Evolutionary conservation across 257 asterid species (phyloP).

Genomic region (Solanum gandarillasii): DNA sequence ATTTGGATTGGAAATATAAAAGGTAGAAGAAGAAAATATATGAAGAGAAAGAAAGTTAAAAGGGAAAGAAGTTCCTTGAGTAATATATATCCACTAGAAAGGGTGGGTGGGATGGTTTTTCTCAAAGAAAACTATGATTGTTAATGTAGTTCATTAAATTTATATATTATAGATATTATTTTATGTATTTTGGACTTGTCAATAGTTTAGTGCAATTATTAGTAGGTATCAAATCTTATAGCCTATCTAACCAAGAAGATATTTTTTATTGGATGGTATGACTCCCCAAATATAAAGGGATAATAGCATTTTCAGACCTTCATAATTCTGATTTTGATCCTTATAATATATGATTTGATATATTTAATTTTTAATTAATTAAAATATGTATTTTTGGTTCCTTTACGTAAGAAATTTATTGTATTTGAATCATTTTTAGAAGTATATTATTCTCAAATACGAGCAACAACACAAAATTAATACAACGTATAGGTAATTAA

Average conservation of each 20-base stretch:
- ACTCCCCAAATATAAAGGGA: not conserved
- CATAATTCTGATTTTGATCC: not conserved
- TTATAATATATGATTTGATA: not conserved
- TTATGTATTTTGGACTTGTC: not conserved
- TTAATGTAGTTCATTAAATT: not conserved
- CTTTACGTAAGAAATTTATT: not conserved
- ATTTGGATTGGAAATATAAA: not conserved
- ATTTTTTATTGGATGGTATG: not conserved
- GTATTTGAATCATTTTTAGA: not conserved
- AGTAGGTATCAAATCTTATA: not conserved
- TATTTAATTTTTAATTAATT: not conserved
- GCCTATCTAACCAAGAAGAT: not conserved
- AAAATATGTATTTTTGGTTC: not conserved
- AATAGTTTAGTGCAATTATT: not conserved
- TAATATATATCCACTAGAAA: not conserved
- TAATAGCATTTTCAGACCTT: not conserved
- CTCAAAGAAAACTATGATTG: not conserved
- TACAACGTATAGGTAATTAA: not conserved
- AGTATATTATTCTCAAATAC: not conserved
- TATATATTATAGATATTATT: not conserved
- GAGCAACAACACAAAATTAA: not conserved
- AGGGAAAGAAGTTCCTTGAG: not conserved
- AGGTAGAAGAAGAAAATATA: not conserved
- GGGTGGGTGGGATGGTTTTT: constrained; percentile 16
- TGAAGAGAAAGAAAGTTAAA: not conserved